Evolutionary conservation across 768 basidiomycete genomes (phyloP).

Genomic region (Myochromella boudieri): DNA sequence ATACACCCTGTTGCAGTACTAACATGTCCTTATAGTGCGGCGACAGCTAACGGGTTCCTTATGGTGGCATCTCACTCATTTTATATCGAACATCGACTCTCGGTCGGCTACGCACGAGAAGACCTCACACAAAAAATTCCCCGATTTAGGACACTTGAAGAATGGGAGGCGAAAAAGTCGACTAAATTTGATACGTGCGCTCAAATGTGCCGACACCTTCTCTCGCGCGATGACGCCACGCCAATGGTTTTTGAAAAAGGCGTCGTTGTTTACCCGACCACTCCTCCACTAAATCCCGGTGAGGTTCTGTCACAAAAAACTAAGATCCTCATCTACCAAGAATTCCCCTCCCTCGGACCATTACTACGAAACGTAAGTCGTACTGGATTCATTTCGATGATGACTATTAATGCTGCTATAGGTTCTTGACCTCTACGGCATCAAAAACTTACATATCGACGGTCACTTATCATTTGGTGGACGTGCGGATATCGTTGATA

Average conservation of each 20-base stretch:
- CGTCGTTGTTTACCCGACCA: background rate
- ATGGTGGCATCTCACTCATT: background rate
- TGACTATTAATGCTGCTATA: no score
- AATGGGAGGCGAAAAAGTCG: background rate
- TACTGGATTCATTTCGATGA: no score
- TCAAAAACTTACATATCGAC: conserved; percentile 11
- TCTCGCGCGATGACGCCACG: background rate
- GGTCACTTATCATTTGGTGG: conserved; percentile 10
- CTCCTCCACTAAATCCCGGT: background rate
- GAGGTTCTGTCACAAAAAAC: background rate
- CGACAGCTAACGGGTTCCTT: no score
- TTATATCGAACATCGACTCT: background rate
- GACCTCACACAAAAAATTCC: background rate
- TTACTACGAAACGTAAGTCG: conserved; percentile 16
- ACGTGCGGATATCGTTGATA: conserved; percentile 9
- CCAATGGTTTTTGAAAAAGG: background rate
- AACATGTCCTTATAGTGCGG: no score
- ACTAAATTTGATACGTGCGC: conserved; percentile 4
- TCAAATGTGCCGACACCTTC: background rate
- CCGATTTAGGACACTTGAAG: background rate
- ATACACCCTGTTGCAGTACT: no score
- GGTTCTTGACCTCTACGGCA: conserved; percentile 9
- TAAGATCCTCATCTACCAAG: background rate
- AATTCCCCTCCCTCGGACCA: background rate
- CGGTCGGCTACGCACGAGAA: background rate